Evolutionary conservation across 148 eudicot genomes (phyloP), one percentile per base, ranked within the genome.

Genomic region (Dianthus caryophyllus): DNA sequence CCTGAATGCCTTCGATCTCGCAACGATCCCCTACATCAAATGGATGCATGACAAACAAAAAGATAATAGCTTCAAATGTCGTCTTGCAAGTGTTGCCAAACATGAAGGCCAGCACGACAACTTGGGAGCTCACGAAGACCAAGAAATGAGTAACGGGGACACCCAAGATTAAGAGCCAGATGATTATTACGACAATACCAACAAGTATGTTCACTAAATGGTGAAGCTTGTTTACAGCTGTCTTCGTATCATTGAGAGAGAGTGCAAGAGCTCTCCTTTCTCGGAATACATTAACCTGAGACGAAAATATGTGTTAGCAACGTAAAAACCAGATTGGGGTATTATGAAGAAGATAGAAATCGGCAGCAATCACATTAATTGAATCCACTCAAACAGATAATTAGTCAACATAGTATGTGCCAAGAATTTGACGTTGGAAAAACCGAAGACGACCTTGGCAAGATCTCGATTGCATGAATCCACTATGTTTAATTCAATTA

Each of bases 51-150:
- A 87, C 94, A 64, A 90, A 90, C 53, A 90, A 72, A 65, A 90
- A 90, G 72, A 87, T 81, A 70, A 90, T 87, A n/a, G 97, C 94
- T 72, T 90, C 97, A 68, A 82, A 87, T 64, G 87, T 84, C 16
- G 96, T 87, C 85, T 90, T 87, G 86, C 80, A 85, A 15, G 89
- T 79, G 75, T 90, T 85, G 2, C 94, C 87, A 25, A 85, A 85
- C 82, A 85, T 64, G 59, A 84, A 90, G 18, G 78, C 87, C 17
- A 79, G 79, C 63, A 87, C 77, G 9, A 90, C 85, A 30, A 84
- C 71, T 71, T 87, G 86, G 38, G 94, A 85, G 71, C 87, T 85
- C 44, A 84, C 53, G 39, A 90, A 84, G 52, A 90, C 71, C 53
- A 87, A 82, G 76, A 87, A 85, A 67, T 78, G 82, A 61, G 85